Percentiles rank a stretch among this genome's conserved stretches.
These are phyloP conservation scores for Torrubiella hemipterigena DNA, from an alignment of 2,329 filamentous ascomycete genomes.

Conservation along the genomic window DNA sequence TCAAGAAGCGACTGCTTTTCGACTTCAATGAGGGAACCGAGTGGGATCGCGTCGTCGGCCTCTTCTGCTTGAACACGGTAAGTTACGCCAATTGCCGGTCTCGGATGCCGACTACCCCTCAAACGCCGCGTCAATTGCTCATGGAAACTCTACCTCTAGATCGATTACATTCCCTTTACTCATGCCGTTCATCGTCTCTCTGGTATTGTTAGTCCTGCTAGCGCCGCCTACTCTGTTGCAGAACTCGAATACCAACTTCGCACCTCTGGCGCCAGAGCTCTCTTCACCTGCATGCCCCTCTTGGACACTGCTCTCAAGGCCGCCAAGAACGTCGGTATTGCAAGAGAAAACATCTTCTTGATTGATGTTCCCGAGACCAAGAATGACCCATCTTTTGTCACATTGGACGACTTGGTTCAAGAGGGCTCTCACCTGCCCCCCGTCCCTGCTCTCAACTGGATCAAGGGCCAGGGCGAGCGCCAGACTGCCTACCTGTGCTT, in stretches of 20 bases:
- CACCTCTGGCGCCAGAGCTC: constrained; percentile 53
- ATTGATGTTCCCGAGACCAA: constrained; percentile 52
- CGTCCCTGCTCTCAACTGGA: constrained; percentile 46
- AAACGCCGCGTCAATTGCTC: too few relatives aligned
- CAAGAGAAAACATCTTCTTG: constrained; percentile 54
- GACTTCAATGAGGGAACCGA: constrained; percentile 57
- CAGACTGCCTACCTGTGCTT: constrained; percentile 70
- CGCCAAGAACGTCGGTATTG: constrained; percentile 49
- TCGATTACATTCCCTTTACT: constrained; percentile 62
- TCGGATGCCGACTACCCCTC: too few relatives aligned
- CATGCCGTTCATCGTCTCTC: constrained; percentile 65
- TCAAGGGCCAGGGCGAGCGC: constrained; percentile 50
- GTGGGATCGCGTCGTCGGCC: constrained; percentile 68
- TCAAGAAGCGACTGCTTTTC: constrained; percentile 63
- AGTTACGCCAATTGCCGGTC: too few relatives aligned
- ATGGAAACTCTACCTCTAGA: constrained; percentile 25
- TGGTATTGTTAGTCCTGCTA: constrained; percentile 64
- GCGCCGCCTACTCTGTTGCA: constrained; percentile 57
- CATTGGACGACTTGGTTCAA: constrained; percentile 52
- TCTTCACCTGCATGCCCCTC: constrained; percentile 62
- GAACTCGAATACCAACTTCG: constrained; percentile 64
- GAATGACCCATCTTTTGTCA: constrained; percentile 43
- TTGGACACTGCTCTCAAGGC: constrained; percentile 53
- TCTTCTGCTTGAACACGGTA: constrained; percentile 75
- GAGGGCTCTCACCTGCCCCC: constrained; percentile 43